Evolutionary conservation across 208 protist genomes (phyloP).

Genomic region (Leishmania martiniquensis): DNA sequence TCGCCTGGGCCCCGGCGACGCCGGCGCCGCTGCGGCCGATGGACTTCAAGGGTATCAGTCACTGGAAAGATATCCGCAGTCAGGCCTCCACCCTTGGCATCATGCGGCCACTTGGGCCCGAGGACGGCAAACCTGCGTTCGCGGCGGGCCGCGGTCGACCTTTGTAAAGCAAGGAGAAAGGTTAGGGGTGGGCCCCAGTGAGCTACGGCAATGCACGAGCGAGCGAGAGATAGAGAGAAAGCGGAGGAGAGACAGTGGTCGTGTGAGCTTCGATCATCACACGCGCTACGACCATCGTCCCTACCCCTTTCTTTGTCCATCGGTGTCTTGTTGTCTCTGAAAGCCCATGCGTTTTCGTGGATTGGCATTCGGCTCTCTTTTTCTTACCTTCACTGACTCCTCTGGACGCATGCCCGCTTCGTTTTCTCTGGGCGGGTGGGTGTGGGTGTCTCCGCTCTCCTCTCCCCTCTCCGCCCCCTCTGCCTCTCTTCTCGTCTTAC

Average conservation of each 20-base stretch:
- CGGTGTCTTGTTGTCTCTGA: constrained; percentile 7
- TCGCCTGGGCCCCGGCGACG: constrained; percentile 51
- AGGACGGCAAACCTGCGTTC: constrained; percentile 60
- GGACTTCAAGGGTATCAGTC: constrained; percentile 80
- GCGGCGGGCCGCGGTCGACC: constrained; percentile 61
- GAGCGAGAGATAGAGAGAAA: not conserved
- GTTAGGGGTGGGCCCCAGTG: not conserved
- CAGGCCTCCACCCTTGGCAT: constrained; percentile 47
- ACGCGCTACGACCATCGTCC: not conserved
- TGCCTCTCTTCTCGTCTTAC: no score
- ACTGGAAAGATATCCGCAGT: constrained; percentile 72
- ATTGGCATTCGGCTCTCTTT: not conserved
- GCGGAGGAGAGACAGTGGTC: not conserved
- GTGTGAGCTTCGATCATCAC: not conserved
- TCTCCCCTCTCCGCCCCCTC: no score
- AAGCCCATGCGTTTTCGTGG: constrained; percentile 13
- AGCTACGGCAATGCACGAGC: not conserved
- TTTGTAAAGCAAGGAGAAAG: constrained; percentile 20
- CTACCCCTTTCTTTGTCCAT: not conserved
- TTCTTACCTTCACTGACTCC: not conserved
- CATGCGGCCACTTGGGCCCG: constrained; percentile 53
- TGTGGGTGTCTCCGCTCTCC: no score
- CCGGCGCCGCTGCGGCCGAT: constrained; percentile 59
- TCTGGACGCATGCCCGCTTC: not conserved
- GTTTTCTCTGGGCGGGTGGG: not conserved